Base-by-base conservation (phyloP, 352 stramenopile species). In the Pythium grandisporangium region DNA sequence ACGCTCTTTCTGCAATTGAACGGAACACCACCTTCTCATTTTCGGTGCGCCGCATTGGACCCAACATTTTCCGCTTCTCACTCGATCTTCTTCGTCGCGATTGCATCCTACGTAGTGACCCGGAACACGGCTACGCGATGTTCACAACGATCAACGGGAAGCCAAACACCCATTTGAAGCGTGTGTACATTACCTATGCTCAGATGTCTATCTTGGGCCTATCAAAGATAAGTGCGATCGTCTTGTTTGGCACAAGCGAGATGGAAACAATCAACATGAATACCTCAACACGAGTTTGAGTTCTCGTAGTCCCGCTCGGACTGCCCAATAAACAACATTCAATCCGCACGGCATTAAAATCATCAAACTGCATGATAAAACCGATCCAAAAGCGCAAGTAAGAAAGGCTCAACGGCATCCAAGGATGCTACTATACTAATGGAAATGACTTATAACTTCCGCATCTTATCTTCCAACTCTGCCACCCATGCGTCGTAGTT, bases 141-240 rank as follows among this genome's bases (percentile, higher is more conserved):
- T 76, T 77, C 44, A 75, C 63, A 16, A 77, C 66, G 6, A 40
- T 79, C 46, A 83, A 73, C 37, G 64, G 63, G n/a, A 67, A 68
- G 34, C 70, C 66, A 1, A 83, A 79, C 44, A 56, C 51, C 30
- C 37, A 67, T 16, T 38, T 83, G 23, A 77, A 77, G 49, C 63
- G 70, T 14, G 44, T 83, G 0, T 83, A 71, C 44, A 39, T 79
- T 3, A 58, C 30, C 8, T 78, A 74, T 35, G 53, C 42, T 25
- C 71, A 70, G 26, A 23, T 44, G 13, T 58, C 56, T 21, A 43
- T 57, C 11, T 42, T 78, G 26, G 59, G 56, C 42, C 70, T 71
- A 35, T 11, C 53, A 1, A 59, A 58, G 30, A 41, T 78, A 4
- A 60, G 68, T 8, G 53, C 64, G 13, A 56, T 69, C 20, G 56